Conservation (phyloP, 306 rosid genomes). For the Begonia peltatifolia region DNA sequence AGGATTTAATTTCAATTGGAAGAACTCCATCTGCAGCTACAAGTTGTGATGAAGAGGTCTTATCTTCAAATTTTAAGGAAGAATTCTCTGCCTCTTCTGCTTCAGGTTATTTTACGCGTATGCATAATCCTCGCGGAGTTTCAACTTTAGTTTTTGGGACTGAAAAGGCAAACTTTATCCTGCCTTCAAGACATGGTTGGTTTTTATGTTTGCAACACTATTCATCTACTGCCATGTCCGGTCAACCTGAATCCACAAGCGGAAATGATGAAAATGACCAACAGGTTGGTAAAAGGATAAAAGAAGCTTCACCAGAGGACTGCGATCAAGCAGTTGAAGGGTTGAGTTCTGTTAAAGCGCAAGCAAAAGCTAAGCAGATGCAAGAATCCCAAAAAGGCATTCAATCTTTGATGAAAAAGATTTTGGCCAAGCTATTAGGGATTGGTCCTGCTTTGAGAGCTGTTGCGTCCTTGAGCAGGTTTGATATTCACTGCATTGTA, state of each 20-base stretch:
- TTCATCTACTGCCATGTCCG: slow-evolving; percentile 35
- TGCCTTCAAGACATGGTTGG: slow-evolving; percentile 20
- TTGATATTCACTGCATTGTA: slow-evolving; percentile 4
- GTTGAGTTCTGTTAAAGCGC: slow-evolving; percentile 67
- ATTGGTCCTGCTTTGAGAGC: slow-evolving; percentile 82
- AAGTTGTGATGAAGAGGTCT: slow-evolving; percentile 1
- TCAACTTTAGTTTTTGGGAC: slow-evolving; percentile 8
- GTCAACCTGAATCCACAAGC: slow-evolving; percentile 20
- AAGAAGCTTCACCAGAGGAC: slow-evolving; percentile 84
- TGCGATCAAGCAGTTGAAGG: slow-evolving; percentile 95
- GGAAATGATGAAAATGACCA: slow-evolving; percentile 23
- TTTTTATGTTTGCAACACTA: slow-evolving; percentile 25
- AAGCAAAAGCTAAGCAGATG: slow-evolving; percentile 64
- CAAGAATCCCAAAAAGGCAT: slow-evolving; percentile 38
- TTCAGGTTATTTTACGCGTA: slow-evolving; percentile 9
- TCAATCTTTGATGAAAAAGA: slow-evolving; percentile 30
- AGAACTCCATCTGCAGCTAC: slow-evolving; percentile 4
- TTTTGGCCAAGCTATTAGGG: slow-evolving; percentile 57
- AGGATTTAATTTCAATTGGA: slow-evolving; percentile 3
- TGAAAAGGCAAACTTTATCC: slow-evolving; percentile 10
- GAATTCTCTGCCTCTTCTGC: slow-evolving; percentile 10
- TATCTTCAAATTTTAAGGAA: slow-evolving; percentile 10
- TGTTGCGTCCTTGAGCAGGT: slow-evolving; percentile 87
- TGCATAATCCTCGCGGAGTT: slow-evolving; percentile 4
- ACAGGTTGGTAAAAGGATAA: slow-evolving; percentile 31